Evolutionary conservation across 305 asterid species (phyloP).

Genomic region (Striga hermonthica): DNA sequence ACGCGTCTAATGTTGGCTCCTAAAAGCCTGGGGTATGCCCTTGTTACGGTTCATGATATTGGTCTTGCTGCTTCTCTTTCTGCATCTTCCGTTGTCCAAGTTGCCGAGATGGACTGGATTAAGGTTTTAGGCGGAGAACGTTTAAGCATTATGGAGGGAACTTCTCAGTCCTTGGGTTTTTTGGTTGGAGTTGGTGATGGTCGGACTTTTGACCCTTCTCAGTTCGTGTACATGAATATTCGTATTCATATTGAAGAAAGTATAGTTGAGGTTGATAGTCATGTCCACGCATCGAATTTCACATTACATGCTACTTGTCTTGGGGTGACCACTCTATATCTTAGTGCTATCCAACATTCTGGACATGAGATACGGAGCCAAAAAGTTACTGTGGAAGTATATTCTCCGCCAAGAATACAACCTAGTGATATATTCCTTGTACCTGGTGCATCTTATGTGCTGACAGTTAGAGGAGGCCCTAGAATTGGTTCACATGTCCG

Average conservation of each 20-base stretch:
- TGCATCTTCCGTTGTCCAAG: conserved; percentile 68
- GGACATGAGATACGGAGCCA: conserved; percentile 69
- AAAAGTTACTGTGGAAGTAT: conserved; percentile 68
- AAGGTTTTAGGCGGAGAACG: conserved; percentile 59
- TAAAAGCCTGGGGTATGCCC: conserved; percentile 65
- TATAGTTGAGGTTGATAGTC: conserved; percentile 51
- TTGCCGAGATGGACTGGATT: conserved; percentile 88
- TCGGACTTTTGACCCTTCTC: conserved; percentile 61
- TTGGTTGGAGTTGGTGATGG: conserved; percentile 70
- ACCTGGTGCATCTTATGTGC: conserved; percentile 81
- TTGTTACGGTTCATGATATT: conserved; percentile 67
- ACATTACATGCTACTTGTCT: conserved; percentile 52
- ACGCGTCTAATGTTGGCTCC: conserved; percentile 71
- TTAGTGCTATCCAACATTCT: conserved; percentile 63
- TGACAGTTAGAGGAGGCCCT: conserved; percentile 81
- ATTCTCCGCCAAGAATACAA: conserved; percentile 68
- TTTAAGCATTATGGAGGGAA: conserved; percentile 72
- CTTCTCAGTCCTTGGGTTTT: conserved; percentile 48
- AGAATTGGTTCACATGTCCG: conserved; percentile 54
- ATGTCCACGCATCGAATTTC: conserved; percentile 52
- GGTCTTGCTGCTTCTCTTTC: conserved; percentile 77
- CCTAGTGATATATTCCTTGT: conserved; percentile 75
- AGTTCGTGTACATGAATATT: conserved; percentile 64
- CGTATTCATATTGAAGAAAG: conserved; percentile 60
- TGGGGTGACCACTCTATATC: conserved; percentile 73